A percentile compares a stretch with the other conserved stretches of the same genome.
phyloP scores from a whole-genome alignment of 495 filamentous ascomycete species.

The Saxispiralis lemnorum region DNA sequence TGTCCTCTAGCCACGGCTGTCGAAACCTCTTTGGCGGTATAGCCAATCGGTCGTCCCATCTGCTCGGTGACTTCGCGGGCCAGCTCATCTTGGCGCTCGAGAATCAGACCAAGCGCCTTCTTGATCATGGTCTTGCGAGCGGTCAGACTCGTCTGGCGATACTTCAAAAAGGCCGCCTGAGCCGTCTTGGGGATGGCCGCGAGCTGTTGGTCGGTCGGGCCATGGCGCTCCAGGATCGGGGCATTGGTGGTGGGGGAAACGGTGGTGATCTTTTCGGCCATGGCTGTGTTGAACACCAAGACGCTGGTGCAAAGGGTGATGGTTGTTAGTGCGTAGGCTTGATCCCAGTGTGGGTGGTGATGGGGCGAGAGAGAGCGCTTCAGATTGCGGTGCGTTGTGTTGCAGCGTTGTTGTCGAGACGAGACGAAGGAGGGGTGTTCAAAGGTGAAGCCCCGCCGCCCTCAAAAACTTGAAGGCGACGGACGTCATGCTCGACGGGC shows the following conservation, averaged over 20 bases:
- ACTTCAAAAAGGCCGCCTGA: conserved; percentile 52
- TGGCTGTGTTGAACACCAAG: conserved; percentile 32
- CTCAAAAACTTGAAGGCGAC: too few species aligned
- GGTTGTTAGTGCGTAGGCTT: too few species aligned
- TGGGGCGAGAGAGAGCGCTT: too few species aligned
- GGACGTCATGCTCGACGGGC: too few species aligned
- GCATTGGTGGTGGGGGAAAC: conserved; percentile 77
- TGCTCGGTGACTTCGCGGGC: conserved; percentile 73
- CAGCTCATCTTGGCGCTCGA: conserved; percentile 57
- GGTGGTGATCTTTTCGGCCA: conserved; percentile 65
- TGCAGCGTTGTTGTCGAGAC: too few species aligned
- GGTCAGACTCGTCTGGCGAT: conserved; percentile 41
- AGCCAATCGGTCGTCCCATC: conserved; percentile 84
- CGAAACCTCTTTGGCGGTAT: conserved; percentile 58
- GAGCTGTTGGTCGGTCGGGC: conserved; percentile 48
- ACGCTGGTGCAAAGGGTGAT: too few species aligned
- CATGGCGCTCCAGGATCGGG: conserved; percentile 55
- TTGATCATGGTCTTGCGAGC: conserved; percentile 59
- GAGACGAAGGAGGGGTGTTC: background rate
- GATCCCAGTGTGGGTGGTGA: too few species aligned
- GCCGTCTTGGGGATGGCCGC: conserved; percentile 45
- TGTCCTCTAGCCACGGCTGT: conserved; percentile 68
- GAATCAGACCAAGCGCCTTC: conserved; percentile 52
- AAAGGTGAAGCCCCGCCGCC: too few species aligned
- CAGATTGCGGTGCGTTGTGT: too few species aligned